These are phyloP conservation scores for Echites panduratus DNA, from an alignment of 257 asterid species.

Conservation along the genomic window DNA sequence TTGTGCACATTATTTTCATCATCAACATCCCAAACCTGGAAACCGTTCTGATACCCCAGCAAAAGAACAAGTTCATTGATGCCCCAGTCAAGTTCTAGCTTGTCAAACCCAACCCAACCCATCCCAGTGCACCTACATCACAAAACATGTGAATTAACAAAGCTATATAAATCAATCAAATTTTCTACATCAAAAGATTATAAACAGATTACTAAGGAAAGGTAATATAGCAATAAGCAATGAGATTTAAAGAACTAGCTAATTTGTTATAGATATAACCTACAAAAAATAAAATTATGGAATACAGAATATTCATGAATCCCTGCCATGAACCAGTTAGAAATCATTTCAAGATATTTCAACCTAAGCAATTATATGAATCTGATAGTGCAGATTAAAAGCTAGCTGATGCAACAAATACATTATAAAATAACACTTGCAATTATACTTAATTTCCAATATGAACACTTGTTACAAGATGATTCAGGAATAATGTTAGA, in stretches of 20 bases:
- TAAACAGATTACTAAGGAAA: background rate
- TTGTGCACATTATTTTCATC: constrained; percentile 68
- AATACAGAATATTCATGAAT: background rate
- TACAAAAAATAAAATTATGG: background rate
- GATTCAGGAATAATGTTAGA: background rate
- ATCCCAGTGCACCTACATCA: constrained; percentile 76
- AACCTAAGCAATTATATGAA: background rate
- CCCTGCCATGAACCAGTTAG: background rate
- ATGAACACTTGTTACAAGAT: background rate
- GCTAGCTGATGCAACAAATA: background rate
- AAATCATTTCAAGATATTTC: background rate
- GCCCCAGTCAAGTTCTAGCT: constrained; percentile 37
- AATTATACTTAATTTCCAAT: background rate
- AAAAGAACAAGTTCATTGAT: constrained; percentile 38
- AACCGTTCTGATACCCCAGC: constrained; percentile 68
- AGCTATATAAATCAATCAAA: background rate
- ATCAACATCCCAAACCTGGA: constrained; percentile 97
- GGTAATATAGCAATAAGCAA: too few relatives aligned
- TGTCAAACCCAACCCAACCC: constrained; percentile 79
- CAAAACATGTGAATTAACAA: background rate
- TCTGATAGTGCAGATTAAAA: background rate
- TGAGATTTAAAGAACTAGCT: background rate
- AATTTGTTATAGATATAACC: background rate
- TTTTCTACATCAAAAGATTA: background rate
- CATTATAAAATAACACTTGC: background rate